phyloP scores from a whole-genome alignment of 1,139 yeast genomes.

The Taphrina populina region DNA sequence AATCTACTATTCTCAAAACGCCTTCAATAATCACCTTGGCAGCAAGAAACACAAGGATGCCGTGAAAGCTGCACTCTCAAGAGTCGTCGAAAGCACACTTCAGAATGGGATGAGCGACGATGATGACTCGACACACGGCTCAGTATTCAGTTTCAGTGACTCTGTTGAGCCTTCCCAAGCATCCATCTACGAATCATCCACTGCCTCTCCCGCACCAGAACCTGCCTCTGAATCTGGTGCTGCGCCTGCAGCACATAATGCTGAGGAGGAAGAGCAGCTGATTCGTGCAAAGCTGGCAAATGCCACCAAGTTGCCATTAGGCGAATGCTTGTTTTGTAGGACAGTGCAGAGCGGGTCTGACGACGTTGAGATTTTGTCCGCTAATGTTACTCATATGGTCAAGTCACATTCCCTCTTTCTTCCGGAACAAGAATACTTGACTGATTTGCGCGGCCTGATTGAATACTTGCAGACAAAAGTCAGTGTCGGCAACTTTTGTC shows the following conservation, averaged over 20 bases:
- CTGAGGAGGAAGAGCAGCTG: slow-evolving; percentile 42
- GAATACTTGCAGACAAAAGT: slow-evolving; percentile 76
- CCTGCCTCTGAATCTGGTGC: slow-evolving; percentile 2
- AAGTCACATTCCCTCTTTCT: slow-evolving; percentile 76
- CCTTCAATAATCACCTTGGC: slow-evolving; percentile 40
- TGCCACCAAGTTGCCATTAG: slow-evolving; percentile 23
- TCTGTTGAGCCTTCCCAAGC: slow-evolving; percentile 62
- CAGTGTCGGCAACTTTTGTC: slow-evolving; percentile 80
- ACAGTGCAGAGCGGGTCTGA: slow-evolving; percentile 39
- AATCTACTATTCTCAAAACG: slow-evolving; percentile 40
- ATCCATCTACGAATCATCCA: slow-evolving; percentile 60
- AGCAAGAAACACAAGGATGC: slow-evolving; percentile 39
- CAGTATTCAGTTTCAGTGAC: slow-evolving; percentile 55
- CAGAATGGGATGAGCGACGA: too few species aligned
- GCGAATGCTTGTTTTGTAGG: slow-evolving; percentile 29
- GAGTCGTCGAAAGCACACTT: slow-evolving; percentile 36
- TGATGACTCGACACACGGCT: slow-evolving; percentile 37
- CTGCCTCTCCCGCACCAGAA: slow-evolving; percentile 23
- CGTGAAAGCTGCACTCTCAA: slow-evolving; percentile 26
- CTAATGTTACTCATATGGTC: slow-evolving; percentile 72
- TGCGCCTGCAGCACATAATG: neutral
- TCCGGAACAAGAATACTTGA: slow-evolving; percentile 73
- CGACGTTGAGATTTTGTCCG: slow-evolving; percentile 57
- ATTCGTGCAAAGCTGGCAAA: slow-evolving; percentile 44
- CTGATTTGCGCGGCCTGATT: slow-evolving; percentile 69